Evolutionary conservation across 441 rosid species (phyloP).

Genomic region (Aleurites moluccanus): DNA sequence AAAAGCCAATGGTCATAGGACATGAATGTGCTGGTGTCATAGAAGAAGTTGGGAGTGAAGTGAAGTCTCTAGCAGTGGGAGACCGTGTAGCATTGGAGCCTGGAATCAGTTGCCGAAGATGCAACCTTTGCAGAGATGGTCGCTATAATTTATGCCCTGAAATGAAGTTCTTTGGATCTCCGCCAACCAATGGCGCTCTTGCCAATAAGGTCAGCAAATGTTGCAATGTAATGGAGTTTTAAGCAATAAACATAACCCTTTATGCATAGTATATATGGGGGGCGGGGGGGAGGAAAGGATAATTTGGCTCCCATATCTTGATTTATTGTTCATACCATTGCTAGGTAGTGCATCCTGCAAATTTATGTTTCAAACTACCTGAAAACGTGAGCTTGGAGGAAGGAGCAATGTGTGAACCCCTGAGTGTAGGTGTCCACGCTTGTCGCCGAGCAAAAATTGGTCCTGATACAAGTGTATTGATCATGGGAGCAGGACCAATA

Average conservation of each 20-base stretch:
- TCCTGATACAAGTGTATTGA: constrained; percentile 65
- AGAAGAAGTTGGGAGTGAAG: constrained; percentile 71
- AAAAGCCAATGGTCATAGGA: constrained; percentile 87
- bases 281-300: too few species aligned
- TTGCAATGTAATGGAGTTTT: not conserved
- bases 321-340: constrained; percentile 2
- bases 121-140: constrained; percentile 64
- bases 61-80: constrained; percentile 51
- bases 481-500: constrained; percentile 86
- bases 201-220: constrained; percentile 54
- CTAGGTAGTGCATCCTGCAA: too few species aligned
- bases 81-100: constrained; percentile 85
- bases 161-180: constrained; percentile 84
- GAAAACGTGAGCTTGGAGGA: constrained; percentile 84
- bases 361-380: too few species aligned
- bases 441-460: constrained; percentile 70
- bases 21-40: constrained; percentile 87
- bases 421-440: constrained; percentile 82
- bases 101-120: constrained; percentile 74
- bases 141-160: constrained; percentile 77
- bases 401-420: constrained; percentile 92
- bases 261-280: too few species aligned
- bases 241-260: not conserved
- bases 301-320: too few species aligned
- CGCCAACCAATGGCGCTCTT: constrained; percentile 75